phyloP scores from a whole-genome alignment of 2,329 filamentous ascomycete species.

The Alternaria rosae region DNA sequence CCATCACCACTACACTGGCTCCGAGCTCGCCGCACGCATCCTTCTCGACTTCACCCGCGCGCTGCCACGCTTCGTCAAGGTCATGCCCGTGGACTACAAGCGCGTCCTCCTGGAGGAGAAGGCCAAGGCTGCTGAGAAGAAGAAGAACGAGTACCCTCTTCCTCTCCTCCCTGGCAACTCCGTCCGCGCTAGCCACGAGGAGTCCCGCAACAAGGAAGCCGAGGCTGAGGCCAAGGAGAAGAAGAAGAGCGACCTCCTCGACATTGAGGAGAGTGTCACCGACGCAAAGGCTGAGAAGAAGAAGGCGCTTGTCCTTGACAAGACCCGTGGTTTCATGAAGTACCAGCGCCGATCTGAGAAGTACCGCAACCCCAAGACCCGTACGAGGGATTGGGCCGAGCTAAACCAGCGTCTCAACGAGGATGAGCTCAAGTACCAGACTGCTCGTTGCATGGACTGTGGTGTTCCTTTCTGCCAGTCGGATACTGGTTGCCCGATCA shows the following conservation, averaged over 20 bases:
- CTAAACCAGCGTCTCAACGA: constrained; percentile 86
- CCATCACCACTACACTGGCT: constrained; percentile 97
- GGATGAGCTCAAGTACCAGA: constrained; percentile 96
- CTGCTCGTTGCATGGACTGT: constrained; percentile 97
- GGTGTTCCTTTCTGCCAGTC: constrained; percentile 98
- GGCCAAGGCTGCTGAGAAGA: constrained; percentile 82
- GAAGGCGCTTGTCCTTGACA: constrained; percentile 93
- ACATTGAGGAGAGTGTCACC: constrained; percentile 90
- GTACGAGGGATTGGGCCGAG: constrained; percentile 93
- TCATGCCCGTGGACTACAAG: constrained; percentile 95
- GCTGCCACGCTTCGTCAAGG: constrained; percentile 88
- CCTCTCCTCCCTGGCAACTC: constrained; percentile 75
- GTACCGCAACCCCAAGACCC: constrained; percentile 82
- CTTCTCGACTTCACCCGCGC: constrained; percentile 95
- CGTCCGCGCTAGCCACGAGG: constrained; percentile 61
- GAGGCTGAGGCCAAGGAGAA: constrained; percentile 69
- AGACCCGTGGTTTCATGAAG: constrained; percentile 97
- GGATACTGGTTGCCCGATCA: constrained; percentile 93
- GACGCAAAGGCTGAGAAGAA: constrained; percentile 88
- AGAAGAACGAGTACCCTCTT: constrained; percentile 82
- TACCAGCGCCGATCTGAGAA: constrained; percentile 93
- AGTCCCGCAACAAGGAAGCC: constrained; percentile 62
- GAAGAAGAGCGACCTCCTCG: constrained; percentile 72
- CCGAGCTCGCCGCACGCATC: constrained; percentile 90
- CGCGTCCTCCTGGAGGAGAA: constrained; percentile 86